Evolutionary conservation across 208 protist species (phyloP).

Genomic region (Trichomonas vaginalis): DNA sequence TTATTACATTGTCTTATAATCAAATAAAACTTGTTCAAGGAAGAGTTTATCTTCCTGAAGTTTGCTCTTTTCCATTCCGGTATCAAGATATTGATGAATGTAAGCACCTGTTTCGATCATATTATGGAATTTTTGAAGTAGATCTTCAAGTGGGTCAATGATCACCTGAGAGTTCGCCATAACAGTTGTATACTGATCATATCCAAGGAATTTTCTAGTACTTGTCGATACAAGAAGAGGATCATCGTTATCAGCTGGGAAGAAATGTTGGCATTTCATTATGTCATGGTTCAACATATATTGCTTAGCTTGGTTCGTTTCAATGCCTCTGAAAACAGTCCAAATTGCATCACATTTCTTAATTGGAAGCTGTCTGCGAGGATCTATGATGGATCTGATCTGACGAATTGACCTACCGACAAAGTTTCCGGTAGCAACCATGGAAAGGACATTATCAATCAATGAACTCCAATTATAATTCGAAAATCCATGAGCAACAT

Average conservation of each 20-base stretch:
- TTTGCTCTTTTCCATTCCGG: not conserved
- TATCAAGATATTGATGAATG: not conserved
- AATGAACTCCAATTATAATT: not conserved
- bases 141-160: not conserved
- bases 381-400: not conserved
- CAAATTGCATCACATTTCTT: not conserved
- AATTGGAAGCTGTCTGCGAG: not conserved
- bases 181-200: not conserved
- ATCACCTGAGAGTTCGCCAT: not conserved
- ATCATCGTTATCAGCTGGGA: not conserved
- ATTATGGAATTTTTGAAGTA: not conserved
- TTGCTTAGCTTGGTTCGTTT: not conserved
- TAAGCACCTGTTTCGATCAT: not conserved
- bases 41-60: not conserved
- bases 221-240: not conserved
- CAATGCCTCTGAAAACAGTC: not conserved
- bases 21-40: not conserved
- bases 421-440: not conserved
- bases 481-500: not conserved
- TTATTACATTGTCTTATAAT: slow-evolving; percentile 6
- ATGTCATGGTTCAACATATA: not conserved
- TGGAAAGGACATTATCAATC: not conserved
- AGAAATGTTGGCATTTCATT: not conserved
- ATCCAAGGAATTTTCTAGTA: not conserved
- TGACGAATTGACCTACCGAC: not conserved